Base-by-base conservation (phyloP, 352 stramenopile species). In the Globisporangium recalcitrans region DNA sequence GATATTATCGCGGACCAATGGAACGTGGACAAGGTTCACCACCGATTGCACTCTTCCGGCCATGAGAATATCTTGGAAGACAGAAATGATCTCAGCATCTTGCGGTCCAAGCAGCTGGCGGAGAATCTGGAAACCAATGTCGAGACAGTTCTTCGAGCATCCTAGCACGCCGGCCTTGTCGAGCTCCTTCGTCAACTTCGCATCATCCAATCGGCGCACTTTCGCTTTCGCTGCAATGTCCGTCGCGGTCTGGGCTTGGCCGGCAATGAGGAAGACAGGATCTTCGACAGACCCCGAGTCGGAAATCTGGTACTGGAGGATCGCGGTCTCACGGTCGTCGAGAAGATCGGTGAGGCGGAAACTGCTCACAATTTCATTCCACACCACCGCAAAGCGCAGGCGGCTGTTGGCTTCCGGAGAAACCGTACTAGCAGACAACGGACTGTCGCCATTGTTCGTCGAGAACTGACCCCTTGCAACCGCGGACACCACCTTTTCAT, bases 361-460 rank as follows among this genome's bases (percentile, higher is more conserved):
- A 67, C 87, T 93, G 73, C 85, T 96, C 16, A 96, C 76, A 62
- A 93, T 91, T 54, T 94, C 87, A 48, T 96, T 96, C 87, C 87
- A 96, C 8, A 96, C 87, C 0, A 96, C 85, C 1, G 83, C 84
- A 57, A 96, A 96, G 14, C 87, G 85, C 54, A 96, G 64, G 2
- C 84, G 84, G 46, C 79, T 90, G 58, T 93, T 93, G 16, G 82
- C 85, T 60, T 91, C 80, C 10, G 81, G 80, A 7, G 77, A 71
- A 31, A 77, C 64, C n/a, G 68, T 75, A 29, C 70, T 77, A 7
- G 80, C 74, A 27, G 80, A 86, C 47, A 90, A 63, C 21, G 77
- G 77, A 44, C 78, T 81, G 31, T 77, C 46, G 7, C 58, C 47
- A 24, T 61, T 75, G 53, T 89, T 77, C 29, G 89, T 78, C 16